Evolutionary conservation across 345 rosid genomes (phyloP).

Genomic region (Sonneratia alba): DNA sequence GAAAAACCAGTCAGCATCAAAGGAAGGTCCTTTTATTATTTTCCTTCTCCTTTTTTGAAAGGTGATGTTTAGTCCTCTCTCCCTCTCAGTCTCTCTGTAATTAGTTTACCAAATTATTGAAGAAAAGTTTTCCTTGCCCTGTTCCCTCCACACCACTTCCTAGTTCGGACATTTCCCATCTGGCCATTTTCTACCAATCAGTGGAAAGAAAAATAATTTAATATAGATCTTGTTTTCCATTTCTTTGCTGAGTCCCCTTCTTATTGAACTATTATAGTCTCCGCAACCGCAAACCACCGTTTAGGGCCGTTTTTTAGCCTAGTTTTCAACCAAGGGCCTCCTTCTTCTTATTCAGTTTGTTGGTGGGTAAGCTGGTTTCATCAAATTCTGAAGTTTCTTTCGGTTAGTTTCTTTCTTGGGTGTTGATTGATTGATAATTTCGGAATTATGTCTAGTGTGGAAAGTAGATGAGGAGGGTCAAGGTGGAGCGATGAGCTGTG

Average conservation of each 20-base stretch:
- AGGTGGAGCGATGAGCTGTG: constrained; percentile 36
- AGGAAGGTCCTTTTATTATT: not conserved
- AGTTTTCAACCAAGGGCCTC: not conserved
- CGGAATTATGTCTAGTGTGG: constrained; percentile 16
- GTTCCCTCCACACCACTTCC: not conserved
- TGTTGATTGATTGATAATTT: not conserved
- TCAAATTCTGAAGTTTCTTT: not conserved
- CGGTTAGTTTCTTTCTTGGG: not conserved
- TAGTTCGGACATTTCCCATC: not conserved
- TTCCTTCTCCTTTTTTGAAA: not conserved
- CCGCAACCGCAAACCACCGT: not conserved
- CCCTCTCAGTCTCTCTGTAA: not conserved
- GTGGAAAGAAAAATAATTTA: not conserved
- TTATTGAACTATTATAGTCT: not conserved
- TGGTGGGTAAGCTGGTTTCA: not conserved
- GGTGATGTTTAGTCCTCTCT: no score
- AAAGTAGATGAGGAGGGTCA: constrained; percentile 33
- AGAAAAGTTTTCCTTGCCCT: not conserved
- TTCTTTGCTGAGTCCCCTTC: not conserved
- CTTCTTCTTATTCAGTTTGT: not conserved
- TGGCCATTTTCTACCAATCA: not conserved
- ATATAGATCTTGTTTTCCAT: not conserved
- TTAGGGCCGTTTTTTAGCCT: not conserved
- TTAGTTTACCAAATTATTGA: not conserved
- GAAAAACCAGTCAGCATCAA: not conserved